These are phyloP conservation scores for Bipolaris cookei DNA, from an alignment of 2,329 filamentous ascomycete species.

Conservation along the genomic window DNA sequence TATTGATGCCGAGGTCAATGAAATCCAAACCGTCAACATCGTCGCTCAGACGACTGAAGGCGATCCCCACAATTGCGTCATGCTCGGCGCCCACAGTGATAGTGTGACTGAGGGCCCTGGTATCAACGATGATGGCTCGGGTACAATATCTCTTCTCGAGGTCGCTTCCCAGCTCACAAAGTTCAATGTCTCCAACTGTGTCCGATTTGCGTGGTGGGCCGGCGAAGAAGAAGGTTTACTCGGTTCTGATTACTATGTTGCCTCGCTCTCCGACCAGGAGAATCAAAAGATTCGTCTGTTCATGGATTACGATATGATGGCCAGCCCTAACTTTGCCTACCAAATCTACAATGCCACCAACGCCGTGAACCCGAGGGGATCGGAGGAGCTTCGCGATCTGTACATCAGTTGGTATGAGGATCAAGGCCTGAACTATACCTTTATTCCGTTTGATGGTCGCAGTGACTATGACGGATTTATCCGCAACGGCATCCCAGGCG, in stretches of 20 bases:
- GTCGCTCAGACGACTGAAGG: slow-evolving; percentile 50
- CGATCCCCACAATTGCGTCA: slow-evolving; percentile 50
- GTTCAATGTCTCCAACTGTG: slow-evolving; percentile 49
- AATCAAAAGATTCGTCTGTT: slow-evolving; percentile 51
- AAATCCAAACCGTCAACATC: slow-evolving; percentile 56
- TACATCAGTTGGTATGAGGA: slow-evolving; percentile 50
- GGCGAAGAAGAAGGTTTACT: slow-evolving; percentile 52
- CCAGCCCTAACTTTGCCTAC: slow-evolving; percentile 48
- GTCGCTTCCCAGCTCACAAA: slow-evolving; percentile 50
- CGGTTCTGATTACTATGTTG: slow-evolving; percentile 50
- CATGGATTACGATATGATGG: slow-evolving; percentile 56
- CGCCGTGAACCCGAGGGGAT: slow-evolving; percentile 44
- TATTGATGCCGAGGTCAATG: slow-evolving; percentile 57
- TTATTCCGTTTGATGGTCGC: slow-evolving; percentile 51
- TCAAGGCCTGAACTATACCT: slow-evolving; percentile 47
- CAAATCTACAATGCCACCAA: slow-evolving; percentile 52
- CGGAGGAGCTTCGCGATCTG: slow-evolving; percentile 46
- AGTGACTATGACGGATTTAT: slow-evolving; percentile 53
- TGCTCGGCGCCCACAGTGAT: slow-evolving; percentile 52
- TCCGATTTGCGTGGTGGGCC: slow-evolving; percentile 51
- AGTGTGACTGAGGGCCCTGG: slow-evolving; percentile 51
- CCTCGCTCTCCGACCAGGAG: slow-evolving; percentile 41
- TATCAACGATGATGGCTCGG: slow-evolving; percentile 53
- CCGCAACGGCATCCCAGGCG: slow-evolving; percentile 49
- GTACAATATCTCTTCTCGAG: slow-evolving; percentile 50